These are phyloP conservation scores for Xylaria longipes DNA, from an alignment of 495 filamentous ascomycete species.

Conservation along the genomic window DNA sequence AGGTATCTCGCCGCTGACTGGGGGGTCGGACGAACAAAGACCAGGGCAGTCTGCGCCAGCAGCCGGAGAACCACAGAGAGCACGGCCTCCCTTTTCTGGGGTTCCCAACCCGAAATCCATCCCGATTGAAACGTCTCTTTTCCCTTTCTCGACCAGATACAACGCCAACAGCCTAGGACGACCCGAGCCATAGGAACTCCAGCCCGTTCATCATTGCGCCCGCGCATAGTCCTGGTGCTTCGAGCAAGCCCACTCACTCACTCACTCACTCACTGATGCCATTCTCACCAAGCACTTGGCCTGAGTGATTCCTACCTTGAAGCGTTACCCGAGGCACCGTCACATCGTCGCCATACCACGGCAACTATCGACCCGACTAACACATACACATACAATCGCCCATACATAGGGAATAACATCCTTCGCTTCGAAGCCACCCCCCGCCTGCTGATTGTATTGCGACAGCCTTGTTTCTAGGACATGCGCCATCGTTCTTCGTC, in stretches of 20 bases:
- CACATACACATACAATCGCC: not conserved
- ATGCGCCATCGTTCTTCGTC: conserved; percentile 20
- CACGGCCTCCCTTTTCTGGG: conserved; percentile 23
- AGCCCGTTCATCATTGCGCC: not conserved
- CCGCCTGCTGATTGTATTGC: conserved; percentile 10
- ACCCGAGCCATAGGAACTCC: not conserved
- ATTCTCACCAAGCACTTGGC: conserved; percentile 12
- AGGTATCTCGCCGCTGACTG: conserved; percentile 21
- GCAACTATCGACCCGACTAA: conserved; percentile 1
- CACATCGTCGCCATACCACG: not conserved
- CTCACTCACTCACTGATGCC: conserved; percentile 17
- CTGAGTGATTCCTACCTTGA: not conserved
- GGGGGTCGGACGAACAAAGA: conserved; percentile 23
- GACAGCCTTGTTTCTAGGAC: conserved; percentile 13
- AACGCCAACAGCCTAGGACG: conserved; percentile 3
- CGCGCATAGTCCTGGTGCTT: conserved; percentile 4
- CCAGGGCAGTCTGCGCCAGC: conserved; percentile 21
- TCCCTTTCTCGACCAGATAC: conserved; percentile 18
- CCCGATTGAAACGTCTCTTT: conserved; percentile 19
- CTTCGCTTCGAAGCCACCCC: not conserved
- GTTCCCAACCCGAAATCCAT: conserved; percentile 4
- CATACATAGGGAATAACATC: conserved; percentile 1
- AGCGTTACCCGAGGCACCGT: conserved; percentile 10
- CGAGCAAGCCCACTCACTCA: conserved; percentile 10
- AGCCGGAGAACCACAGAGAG: conserved; percentile 21